Evolutionary conservation across 2,329 filamentous ascomycete species (phyloP).

Genomic region (Sporothrix brasiliensis): DNA sequence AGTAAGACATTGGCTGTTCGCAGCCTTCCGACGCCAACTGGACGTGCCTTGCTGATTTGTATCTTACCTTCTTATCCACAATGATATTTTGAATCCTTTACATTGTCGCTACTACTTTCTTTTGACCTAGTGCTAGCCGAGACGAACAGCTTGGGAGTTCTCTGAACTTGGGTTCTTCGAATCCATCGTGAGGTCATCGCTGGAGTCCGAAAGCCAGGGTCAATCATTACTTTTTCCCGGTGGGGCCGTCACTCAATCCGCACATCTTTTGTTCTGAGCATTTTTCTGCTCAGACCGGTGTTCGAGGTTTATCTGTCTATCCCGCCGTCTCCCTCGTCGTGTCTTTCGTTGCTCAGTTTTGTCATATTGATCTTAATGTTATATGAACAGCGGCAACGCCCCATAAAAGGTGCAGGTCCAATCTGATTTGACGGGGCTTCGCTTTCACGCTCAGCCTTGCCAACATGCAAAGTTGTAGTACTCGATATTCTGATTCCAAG

Average conservation of each 20-base stretch:
- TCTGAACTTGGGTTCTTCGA: background rate
- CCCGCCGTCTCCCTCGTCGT: background rate
- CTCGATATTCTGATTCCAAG: background rate
- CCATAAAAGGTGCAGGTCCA: background rate
- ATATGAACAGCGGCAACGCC: no score
- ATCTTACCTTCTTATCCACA: background rate
- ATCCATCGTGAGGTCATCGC: conserved; percentile 16
- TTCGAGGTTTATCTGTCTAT: background rate
- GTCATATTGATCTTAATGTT: background rate
- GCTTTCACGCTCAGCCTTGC: conserved; percentile 6
- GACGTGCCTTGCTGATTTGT: no score
- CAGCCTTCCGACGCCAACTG: background rate
- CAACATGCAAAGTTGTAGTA: background rate
- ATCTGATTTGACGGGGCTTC: background rate
- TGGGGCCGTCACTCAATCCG: background rate
- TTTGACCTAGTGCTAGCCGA: background rate
- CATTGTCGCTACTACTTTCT: background rate
- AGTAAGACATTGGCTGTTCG: conserved; percentile 7
- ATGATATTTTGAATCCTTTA: background rate
- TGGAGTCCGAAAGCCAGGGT: background rate
- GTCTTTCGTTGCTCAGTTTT: background rate
- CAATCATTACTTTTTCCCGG: conserved; percentile 18
- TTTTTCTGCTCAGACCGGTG: background rate
- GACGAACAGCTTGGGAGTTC: conserved; percentile 1
- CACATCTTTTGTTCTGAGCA: background rate